A percentile compares a stretch with the other conserved stretches of the same genome.
phyloP scores from a whole-genome alignment of 2,329 filamentous ascomycete species.

The Fusarium haematococcum region DNA sequence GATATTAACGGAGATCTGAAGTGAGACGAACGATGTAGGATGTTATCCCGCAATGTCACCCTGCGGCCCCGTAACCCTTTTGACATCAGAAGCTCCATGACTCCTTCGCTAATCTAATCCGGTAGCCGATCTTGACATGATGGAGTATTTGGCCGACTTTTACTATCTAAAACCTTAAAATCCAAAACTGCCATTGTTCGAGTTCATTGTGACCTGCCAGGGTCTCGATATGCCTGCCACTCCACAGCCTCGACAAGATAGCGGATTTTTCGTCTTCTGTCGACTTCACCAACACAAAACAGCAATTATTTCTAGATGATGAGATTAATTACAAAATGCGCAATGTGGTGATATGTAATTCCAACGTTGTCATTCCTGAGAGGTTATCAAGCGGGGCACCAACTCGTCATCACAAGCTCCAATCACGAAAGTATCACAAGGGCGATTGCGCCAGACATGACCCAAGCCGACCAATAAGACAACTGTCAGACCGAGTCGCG shows the following conservation, averaged over 20 bases:
- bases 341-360: neutral
- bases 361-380: neutral
- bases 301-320: neutral
- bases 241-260: neutral
- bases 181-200: neutral
- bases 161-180: neutral
- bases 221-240: neutral
- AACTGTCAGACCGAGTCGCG: neutral
- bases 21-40: neutral
- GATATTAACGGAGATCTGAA: neutral
- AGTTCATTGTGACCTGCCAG: neutral
- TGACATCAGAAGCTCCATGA: neutral
- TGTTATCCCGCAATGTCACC: neutral
- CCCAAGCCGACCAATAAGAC: neutral
- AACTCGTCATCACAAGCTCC: slow-evolving; percentile 1
- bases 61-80: neutral
- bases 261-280: neutral
- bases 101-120: neutral
- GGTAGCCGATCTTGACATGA: neutral
- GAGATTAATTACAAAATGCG: neutral
- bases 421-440: slow-evolving; percentile 16
- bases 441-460: slow-evolving; percentile 3
- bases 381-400: neutral
- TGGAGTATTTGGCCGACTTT: neutral
- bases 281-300: neutral